Conservation (phyloP, 2,329 filamentous ascomycete species). For the Ascochyta viciae-villosae region DNA sequence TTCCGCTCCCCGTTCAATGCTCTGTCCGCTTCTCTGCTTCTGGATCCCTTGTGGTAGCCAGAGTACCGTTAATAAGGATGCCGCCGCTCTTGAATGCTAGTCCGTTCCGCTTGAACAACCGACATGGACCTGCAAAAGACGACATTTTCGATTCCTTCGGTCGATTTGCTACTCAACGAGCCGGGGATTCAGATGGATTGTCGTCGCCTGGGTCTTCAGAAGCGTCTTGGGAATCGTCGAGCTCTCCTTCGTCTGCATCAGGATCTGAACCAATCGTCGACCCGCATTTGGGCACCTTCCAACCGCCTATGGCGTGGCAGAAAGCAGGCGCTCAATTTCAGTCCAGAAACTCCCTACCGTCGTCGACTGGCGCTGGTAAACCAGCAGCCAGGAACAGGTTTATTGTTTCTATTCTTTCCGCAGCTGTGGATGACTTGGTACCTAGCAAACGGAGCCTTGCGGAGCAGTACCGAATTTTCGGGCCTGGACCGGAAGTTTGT, state of each 20-base stretch:
- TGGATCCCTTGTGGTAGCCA: slow-evolving; percentile 59
- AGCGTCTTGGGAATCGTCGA: slow-evolving; percentile 47
- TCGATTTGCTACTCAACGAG: slow-evolving; percentile 45
- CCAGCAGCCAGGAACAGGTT: slow-evolving; percentile 64
- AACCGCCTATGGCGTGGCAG: slow-evolving; percentile 61
- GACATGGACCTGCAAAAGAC: slow-evolving; percentile 46
- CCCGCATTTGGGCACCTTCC: slow-evolving; percentile 52
- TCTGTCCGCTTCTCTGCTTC: slow-evolving; percentile 65
- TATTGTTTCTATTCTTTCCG: slow-evolving; percentile 73
- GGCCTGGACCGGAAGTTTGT: slow-evolving; percentile 81
- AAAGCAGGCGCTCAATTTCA: slow-evolving; percentile 63
- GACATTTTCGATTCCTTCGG: slow-evolving; percentile 70
- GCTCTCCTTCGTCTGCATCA: slow-evolving; percentile 48
- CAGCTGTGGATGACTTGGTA: slow-evolving; percentile 67
- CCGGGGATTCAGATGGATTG: slow-evolving; percentile 31
- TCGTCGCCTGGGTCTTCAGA: slow-evolving; percentile 38
- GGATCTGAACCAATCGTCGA: slow-evolving; percentile 51
- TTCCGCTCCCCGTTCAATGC: slow-evolving; percentile 66
- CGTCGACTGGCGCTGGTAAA: slow-evolving; percentile 36
- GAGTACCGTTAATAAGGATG: slow-evolving; percentile 56
- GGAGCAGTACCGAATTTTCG: slow-evolving; percentile 81
- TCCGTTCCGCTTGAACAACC: slow-evolving; percentile 39
- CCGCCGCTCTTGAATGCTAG: slow-evolving; percentile 26
- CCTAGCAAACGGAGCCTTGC: slow-evolving; percentile 82
- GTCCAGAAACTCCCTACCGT: slow-evolving; percentile 54